Evolutionary conservation across 371 early-diverging fungal genomes (phyloP).

Genomic region (Apophysomyces variabilis): DNA sequence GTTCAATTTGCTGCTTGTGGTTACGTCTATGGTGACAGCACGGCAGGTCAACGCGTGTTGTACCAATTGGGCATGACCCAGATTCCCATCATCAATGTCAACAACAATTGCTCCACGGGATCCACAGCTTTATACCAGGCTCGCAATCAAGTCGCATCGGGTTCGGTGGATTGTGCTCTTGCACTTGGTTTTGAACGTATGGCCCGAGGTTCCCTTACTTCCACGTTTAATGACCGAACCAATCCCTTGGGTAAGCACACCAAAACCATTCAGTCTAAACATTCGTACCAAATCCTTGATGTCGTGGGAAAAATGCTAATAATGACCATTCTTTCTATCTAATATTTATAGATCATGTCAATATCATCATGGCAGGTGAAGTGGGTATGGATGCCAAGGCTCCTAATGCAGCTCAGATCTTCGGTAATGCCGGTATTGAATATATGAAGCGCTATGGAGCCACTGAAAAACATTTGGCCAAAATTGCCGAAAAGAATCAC

Average conservation of each 20-base stretch:
- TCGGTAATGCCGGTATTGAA: slow-evolving; percentile 79
- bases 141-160: slow-evolving; percentile 67
- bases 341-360: slow-evolving; percentile 53
- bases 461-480: slow-evolving; percentile 61
- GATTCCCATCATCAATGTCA: slow-evolving; percentile 70
- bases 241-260: slow-evolving; percentile 58
- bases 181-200: slow-evolving; percentile 84
- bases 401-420: slow-evolving; percentile 76
- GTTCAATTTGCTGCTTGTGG: slow-evolving; percentile 70
- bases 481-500: slow-evolving; percentile 82
- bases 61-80: slow-evolving; percentile 74
- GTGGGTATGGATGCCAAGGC: slow-evolving; percentile 62
- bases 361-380: slow-evolving; percentile 58
- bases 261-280: slow-evolving; percentile 1
- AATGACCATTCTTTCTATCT: neutral
- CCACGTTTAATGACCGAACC: slow-evolving; percentile 66
- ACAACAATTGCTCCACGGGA: slow-evolving; percentile 85
- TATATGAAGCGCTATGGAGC: slow-evolving; percentile 73
- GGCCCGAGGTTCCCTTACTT: slow-evolving; percentile 63
- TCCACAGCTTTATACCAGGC: slow-evolving; percentile 79
- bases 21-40: slow-evolving; percentile 72
- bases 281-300: neutral
- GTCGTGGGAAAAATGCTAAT: neutral
- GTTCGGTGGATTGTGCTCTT: slow-evolving; percentile 73
- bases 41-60: slow-evolving; percentile 75